Percentiles rank a stretch among this genome's conserved stretches.
Evolutionary conservation across 2,329 filamentous ascomycete species (phyloP).

Genomic region (Xylariomycetidae sp.): DNA sequence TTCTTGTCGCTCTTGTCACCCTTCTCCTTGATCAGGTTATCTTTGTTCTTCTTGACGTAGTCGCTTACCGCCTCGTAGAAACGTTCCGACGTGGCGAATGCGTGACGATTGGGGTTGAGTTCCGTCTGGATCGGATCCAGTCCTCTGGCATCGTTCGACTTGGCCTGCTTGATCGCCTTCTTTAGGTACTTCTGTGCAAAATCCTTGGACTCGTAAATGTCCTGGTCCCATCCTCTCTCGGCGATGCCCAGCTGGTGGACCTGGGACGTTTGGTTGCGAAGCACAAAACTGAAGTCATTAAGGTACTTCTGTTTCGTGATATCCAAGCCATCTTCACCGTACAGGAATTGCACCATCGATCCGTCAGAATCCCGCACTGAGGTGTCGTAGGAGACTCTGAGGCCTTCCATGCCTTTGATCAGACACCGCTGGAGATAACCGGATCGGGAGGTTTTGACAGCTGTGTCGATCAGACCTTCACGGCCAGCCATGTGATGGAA

Average conservation of each 20-base stretch:
- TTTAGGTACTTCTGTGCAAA: conserved; percentile 74
- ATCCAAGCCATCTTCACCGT: conserved; percentile 93
- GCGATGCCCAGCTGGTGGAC: conserved; percentile 68
- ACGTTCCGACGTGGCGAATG: conserved; percentile 83
- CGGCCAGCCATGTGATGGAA: conserved; percentile 99
- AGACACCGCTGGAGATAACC: conserved; percentile 95
- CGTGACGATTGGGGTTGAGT: conserved; percentile 69
- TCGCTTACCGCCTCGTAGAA: conserved; percentile 68
- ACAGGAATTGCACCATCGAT: conserved; percentile 88
- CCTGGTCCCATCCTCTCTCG: conserved; percentile 33
- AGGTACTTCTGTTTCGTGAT: conserved; percentile 92
- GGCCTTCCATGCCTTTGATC: conserved; percentile 97
- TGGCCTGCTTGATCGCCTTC: conserved; percentile 68
- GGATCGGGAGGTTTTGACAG: conserved; percentile 95
- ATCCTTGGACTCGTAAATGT: conserved; percentile 45
- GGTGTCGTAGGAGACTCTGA: conserved; percentile 87
- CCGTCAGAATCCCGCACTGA: conserved; percentile 94
- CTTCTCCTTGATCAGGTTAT: conserved; percentile 50
- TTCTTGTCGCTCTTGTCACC: conserved; percentile 30
- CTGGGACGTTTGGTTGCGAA: conserved; percentile 78
- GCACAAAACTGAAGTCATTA: conserved; percentile 81
- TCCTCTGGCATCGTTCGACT: conserved; percentile 47
- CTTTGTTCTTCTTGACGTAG: conserved; percentile 73
- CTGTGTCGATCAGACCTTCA: conserved; percentile 97
- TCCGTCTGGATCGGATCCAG: conserved; percentile 70